A percentile compares a stretch with the other conserved stretches of the same genome.
phyloP scores from a whole-genome alignment of 2,329 filamentous ascomycete genomes.

The Venturia oleaginea region DNA sequence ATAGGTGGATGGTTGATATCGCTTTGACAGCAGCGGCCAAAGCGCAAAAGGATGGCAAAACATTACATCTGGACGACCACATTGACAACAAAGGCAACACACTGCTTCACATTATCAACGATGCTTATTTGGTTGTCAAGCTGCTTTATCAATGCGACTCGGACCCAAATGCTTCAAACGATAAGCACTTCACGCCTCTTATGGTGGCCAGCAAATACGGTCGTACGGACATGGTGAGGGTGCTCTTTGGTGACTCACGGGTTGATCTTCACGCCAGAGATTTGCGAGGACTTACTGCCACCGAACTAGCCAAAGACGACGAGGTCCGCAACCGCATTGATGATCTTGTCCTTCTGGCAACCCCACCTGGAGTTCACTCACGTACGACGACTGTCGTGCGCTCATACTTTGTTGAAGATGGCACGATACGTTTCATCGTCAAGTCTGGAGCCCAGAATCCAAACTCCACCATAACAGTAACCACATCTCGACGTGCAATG shows the following conservation, averaged over 20 bases:
- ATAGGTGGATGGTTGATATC: constrained; percentile 76
- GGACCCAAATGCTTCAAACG: constrained; percentile 93
- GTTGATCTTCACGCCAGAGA: constrained; percentile 82
- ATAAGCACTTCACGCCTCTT: constrained; percentile 86
- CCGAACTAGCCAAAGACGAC: constrained; percentile 95
- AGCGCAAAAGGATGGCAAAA: constrained; percentile 66
- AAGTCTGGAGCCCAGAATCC: constrained; percentile 87
- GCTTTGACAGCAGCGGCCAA: constrained; percentile 65
- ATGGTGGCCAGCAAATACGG: constrained; percentile 99
- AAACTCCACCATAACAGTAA: constrained; percentile 79
- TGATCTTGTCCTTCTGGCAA: constrained; percentile 71
- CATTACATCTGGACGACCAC: constrained; percentile 87
- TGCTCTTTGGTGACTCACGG: constrained; percentile 76
- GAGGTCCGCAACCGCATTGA: constrained; percentile 95
- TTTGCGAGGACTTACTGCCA: constrained; percentile 78
- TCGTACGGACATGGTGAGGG: constrained; percentile 82
- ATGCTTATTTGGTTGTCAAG: constrained; percentile 63
- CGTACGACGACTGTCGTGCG: constrained; percentile 88
- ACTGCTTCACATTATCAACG: constrained; percentile 88
- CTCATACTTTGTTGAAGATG: constrained; percentile 95
- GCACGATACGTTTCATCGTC: constrained; percentile 80
- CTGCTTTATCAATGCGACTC: constrained; percentile 80
- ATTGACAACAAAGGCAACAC: constrained; percentile 91
- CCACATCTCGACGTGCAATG: constrained; percentile 81
- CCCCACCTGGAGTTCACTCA: constrained; percentile 60